Evolutionary conservation across 106 monocot genomes (phyloP).

Genomic region (Acorus calamus): DNA sequence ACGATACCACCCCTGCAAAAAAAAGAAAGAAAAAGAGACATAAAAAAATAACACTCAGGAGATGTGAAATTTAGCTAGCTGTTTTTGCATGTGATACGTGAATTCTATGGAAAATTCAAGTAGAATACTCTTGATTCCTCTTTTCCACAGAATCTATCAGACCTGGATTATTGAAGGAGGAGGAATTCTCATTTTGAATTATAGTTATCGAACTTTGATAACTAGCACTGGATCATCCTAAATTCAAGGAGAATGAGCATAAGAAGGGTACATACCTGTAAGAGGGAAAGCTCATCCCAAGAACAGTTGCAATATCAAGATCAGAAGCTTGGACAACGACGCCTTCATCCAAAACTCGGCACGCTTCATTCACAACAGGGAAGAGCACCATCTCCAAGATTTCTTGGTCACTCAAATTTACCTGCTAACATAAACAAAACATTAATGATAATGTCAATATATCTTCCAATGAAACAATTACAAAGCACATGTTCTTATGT

Average conservation of each 20-base stretch:
- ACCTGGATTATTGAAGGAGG: too few species aligned
- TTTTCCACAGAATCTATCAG: too few species aligned
- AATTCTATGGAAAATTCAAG: too few species aligned
- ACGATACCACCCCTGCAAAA: too few species aligned
- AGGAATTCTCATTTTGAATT: too few species aligned
- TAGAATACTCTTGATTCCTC: too few species aligned
- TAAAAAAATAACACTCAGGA: background rate
- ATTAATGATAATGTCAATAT: background rate
- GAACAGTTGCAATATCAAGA: constrained; percentile 78
- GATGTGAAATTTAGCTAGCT: too few species aligned
- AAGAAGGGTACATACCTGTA: constrained; percentile 37
- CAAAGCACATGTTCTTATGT: background rate
- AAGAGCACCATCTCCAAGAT: constrained; percentile 95
- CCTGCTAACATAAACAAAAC: constrained; percentile 32
- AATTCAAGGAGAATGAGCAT: background rate
- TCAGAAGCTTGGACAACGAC: constrained; percentile 71
- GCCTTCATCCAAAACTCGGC: constrained; percentile 85
- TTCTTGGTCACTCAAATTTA: constrained; percentile 67
- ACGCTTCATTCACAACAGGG: constrained; percentile 84
- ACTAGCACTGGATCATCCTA: background rate
- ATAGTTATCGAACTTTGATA: too few species aligned
- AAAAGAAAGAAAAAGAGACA: background rate
- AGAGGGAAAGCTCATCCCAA: constrained; percentile 91
- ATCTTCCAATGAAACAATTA: too few species aligned
- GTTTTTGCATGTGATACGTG: too few species aligned